Conservation (phyloP, 345 rosid species). For the Excoecaria cochinchinensis region DNA sequence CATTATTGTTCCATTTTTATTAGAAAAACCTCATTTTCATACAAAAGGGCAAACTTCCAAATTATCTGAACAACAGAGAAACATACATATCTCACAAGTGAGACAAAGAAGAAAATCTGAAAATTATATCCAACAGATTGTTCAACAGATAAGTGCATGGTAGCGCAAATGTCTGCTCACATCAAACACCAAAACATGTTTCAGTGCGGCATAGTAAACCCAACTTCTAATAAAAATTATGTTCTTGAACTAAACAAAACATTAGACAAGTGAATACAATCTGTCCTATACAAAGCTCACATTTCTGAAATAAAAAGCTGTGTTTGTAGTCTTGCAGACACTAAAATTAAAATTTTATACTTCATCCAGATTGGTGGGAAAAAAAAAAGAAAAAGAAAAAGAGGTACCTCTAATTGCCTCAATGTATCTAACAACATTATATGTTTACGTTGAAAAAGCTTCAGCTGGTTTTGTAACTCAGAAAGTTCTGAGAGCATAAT, state of each 20-base stretch:
- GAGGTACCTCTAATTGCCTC: constrained; percentile 84
- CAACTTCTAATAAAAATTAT: neutral
- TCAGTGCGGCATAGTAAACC: neutral
- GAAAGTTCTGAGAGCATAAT: constrained; percentile 79
- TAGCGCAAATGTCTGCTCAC: neutral
- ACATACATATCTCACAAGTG: neutral
- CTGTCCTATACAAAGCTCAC: neutral
- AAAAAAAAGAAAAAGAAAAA: constrained; percentile 13
- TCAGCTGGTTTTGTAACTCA: constrained; percentile 68
- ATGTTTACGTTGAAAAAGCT: constrained; percentile 65
- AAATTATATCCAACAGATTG: neutral
- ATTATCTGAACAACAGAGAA: neutral
- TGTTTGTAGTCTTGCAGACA: constrained; percentile 2
- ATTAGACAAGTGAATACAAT: neutral
- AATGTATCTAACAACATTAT: constrained; percentile 63
- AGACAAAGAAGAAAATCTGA: neutral
- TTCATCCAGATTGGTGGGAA: neutral
- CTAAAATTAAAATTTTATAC: neutral
- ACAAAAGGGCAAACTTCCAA: neutral
- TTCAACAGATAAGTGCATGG: neutral
- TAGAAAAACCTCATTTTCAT: neutral
- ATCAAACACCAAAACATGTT: neutral
- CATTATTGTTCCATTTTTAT: neutral
- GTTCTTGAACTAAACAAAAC: neutral
- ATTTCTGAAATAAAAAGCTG: neutral